Conservation (phyloP, 208 protist species). For the Trypanosoma vivax region DNA sequence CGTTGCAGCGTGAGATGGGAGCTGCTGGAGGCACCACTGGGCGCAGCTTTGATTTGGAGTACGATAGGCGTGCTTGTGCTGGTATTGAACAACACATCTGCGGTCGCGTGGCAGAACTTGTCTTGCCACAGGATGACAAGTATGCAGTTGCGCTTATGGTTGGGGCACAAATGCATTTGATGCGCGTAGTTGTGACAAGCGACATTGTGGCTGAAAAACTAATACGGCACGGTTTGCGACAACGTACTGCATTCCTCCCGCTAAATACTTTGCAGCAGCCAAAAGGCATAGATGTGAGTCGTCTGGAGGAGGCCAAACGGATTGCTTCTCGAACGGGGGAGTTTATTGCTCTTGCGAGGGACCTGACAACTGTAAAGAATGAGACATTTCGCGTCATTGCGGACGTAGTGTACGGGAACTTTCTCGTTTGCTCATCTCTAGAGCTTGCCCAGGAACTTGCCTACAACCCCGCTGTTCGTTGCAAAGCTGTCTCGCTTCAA, state of each 20-base stretch:
- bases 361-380: slow-evolving; percentile 63
- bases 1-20: slow-evolving; percentile 49
- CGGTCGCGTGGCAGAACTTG: slow-evolving; percentile 93
- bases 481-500: slow-evolving; percentile 96
- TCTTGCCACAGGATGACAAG: slow-evolving; percentile 68
- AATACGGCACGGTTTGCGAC: slow-evolving; percentile 88
- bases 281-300: slow-evolving; percentile 8
- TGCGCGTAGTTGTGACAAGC: slow-evolving; percentile 94
- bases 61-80: slow-evolving; percentile 36
- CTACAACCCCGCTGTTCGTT: slow-evolving; percentile 62
- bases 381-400: slow-evolving; percentile 19
- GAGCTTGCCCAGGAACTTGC: slow-evolving; percentile 79
- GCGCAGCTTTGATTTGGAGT: slow-evolving; percentile 67
- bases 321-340: slow-evolving; percentile 30
- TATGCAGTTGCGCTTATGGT: slow-evolving; percentile 90
- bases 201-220: slow-evolving; percentile 91
- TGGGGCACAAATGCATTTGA: slow-evolving; percentile 85
- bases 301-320: slow-evolving; percentile 19
- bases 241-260: slow-evolving; percentile 97
- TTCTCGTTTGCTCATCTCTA: slow-evolving; percentile 92
- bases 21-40: slow-evolving; percentile 12
- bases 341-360: slow-evolving; percentile 58
- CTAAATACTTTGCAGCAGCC: slow-evolving; percentile 90
- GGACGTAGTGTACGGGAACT: slow-evolving; percentile 95
- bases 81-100: slow-evolving; percentile 52